Conservation (phyloP, 2,329 filamentous ascomycete species). For the Phoma sp. region DNA sequence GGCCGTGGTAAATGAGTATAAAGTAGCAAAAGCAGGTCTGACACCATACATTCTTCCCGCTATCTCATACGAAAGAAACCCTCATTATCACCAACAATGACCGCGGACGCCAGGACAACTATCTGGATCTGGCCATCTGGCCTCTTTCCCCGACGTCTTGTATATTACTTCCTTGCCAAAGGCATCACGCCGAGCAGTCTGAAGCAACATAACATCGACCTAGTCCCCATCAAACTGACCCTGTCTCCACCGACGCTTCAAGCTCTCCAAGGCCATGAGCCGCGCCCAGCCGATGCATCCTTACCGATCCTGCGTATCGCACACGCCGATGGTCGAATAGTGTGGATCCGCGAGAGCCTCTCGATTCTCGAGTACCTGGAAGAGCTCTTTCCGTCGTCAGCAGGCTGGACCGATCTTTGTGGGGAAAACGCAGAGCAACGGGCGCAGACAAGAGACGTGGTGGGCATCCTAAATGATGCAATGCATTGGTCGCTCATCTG, state of each 20-base stretch:
- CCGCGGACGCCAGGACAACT: constrained; percentile 10
- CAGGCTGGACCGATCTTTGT: constrained; percentile 3
- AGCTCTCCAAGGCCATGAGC: constrained; percentile 12
- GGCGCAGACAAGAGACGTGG: constrained; percentile 14
- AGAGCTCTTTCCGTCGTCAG: constrained; percentile 10
- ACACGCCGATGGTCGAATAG: not conserved
- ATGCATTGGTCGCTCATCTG: not conserved
- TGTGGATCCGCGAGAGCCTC: constrained; percentile 17
- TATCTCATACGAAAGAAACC: too few species aligned
- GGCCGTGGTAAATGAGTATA: too few species aligned
- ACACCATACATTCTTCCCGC: too few species aligned
- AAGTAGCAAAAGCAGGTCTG: too few species aligned
- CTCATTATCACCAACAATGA: too few species aligned
- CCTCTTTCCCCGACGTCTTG: constrained; percentile 27
- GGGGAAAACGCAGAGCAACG: constrained; percentile 17
- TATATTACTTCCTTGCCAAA: constrained; percentile 28
- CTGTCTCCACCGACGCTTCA: constrained; percentile 1
- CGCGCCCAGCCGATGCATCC: constrained; percentile 12
- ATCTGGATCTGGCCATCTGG: constrained; percentile 30
- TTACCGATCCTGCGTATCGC: constrained; percentile 21
- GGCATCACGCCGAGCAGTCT: constrained; percentile 17
- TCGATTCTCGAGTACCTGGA: constrained; percentile 24
- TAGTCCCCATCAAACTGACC: constrained; percentile 19
- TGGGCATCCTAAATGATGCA: constrained; percentile 16
- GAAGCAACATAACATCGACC: constrained; percentile 17